Base-by-base conservation (phyloP, 2,329 filamentous ascomycete genomes). In the Curvularia sp. region DNA sequence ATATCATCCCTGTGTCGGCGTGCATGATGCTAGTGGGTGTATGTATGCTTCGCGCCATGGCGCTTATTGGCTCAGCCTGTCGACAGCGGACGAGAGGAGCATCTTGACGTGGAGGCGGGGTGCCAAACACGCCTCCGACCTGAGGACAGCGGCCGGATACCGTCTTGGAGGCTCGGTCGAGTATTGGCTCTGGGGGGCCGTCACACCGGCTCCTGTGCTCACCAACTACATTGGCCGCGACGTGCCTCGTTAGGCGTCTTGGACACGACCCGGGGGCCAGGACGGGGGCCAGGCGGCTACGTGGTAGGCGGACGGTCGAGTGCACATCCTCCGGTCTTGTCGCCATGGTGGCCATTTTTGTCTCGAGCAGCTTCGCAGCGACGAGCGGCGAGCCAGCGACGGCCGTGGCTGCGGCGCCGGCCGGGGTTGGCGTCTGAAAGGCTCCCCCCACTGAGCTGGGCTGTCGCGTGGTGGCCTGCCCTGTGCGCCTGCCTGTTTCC, bases 41-140 rank as follows among this genome's bases (percentile, higher is more conserved):
- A 28, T 53, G 35, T 63, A 35, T 50, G 51, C 55, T 38, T 51
- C 50, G 51, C 56, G 55, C 55, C 49, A 55, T 53, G 49, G 56
- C 58, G 58, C 52, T 48, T 58, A 50, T 57, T 48, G 55, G 53
- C 56, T 55, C 58, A 51, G 39, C 60, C 39, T 53, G 51, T 48
- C 31, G 49, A 54, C 41, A 55, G 22, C 43, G 47, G 31, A 49
- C 43, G 33, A 41, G 56, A 52, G 49, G 56, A 42, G 42, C 51
- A 46, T 49, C 41, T 49, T 57, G 53, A 53, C 56, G 53, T 53
- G 38, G 53, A 26, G 50, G 55, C 50, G 50, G 55, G 43, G 53
- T 10, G 50, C 43, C 50, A 58, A 54, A 58, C 50, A 30, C 43
- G 15, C 35, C 38, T 44, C 50, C 35, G 55, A 49, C 50, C 22